These are phyloP conservation scores for Mortierella sp. DNA, from an alignment of 371 early-diverging fungal species.

Conservation along the genomic window DNA sequence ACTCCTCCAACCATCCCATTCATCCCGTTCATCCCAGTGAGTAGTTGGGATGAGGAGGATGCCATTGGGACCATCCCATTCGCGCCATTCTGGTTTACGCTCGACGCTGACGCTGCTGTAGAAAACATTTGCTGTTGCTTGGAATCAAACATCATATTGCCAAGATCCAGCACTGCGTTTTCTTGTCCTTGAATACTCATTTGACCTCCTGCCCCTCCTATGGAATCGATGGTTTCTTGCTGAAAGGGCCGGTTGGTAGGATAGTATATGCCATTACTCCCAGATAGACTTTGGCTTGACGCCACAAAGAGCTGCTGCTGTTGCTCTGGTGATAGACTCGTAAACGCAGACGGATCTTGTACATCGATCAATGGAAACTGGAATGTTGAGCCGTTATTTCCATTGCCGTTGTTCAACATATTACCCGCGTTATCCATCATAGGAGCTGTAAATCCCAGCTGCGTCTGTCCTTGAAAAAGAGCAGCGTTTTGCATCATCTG, in stretches of 20 bases:
- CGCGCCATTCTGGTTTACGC: neutral
- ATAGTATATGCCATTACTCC: neutral
- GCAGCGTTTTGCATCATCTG: conserved; percentile 12
- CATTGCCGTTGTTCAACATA: neutral
- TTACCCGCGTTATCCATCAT: neutral
- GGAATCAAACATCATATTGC: conserved; percentile 10
- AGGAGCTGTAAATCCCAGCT: neutral
- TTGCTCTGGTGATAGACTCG: conserved; percentile 25
- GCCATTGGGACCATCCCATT: neutral
- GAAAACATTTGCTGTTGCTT: conserved; percentile 23
- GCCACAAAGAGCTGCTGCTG: conserved; percentile 42
- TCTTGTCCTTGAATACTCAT: conserved; percentile 5
- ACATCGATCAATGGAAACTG: conserved; percentile 18
- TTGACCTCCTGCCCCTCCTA: neutral
- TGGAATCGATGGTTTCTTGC: neutral
- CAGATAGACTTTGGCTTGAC: conserved; percentile 32
- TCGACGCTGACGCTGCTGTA: neutral
- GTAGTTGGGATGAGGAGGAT: neutral
- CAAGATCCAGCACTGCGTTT: conserved; percentile 3
- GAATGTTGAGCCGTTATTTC: neutral
- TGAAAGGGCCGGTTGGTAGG: conserved; percentile 9
- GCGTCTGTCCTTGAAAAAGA: conserved; percentile 6
- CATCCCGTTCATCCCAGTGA: neutral
- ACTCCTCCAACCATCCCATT: conserved; percentile 5
- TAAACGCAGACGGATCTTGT: conserved; percentile 29